Percentiles rank a stretch among this genome's conserved stretches.
These are phyloP conservation scores for Trichoderma hamatum DNA, from an alignment of 2,329 filamentous ascomycete genomes.

Conservation along the genomic window DNA sequence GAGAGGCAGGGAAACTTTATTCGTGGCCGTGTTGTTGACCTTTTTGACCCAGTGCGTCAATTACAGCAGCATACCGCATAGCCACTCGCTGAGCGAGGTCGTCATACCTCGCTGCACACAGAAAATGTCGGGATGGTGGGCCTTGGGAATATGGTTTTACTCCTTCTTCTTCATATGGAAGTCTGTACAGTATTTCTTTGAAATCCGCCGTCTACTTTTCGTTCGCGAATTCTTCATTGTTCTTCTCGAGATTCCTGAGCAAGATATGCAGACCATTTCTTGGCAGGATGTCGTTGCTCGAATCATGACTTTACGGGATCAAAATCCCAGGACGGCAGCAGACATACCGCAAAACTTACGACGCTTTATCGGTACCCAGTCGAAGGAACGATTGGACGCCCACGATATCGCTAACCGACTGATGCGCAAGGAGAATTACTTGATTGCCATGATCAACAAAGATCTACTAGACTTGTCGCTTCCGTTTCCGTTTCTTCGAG, in stretches of 20 bases:
- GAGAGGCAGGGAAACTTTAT: slow-evolving; percentile 68
- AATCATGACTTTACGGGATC: slow-evolving; percentile 80
- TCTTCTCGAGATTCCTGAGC: slow-evolving; percentile 76
- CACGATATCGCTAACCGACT: slow-evolving; percentile 96
- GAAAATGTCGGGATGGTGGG: slow-evolving; percentile 75
- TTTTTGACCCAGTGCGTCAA: slow-evolving; percentile 86
- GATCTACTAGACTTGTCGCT: slow-evolving; percentile 87
- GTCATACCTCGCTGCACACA: slow-evolving; percentile 74
- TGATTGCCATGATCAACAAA: slow-evolving; percentile 97
- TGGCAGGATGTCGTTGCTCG: slow-evolving; percentile 90
- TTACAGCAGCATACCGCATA: slow-evolving; percentile 73
- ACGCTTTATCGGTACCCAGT: slow-evolving; percentile 75
- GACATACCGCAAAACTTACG: slow-evolving; percentile 57
- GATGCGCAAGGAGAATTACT: slow-evolving; percentile 96
- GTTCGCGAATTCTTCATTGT: slow-evolving; percentile 86
- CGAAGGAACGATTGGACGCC: slow-evolving; percentile 91
- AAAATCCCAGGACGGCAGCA: slow-evolving; percentile 77
- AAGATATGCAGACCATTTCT: slow-evolving; percentile 90
- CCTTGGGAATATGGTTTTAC: slow-evolving; percentile 79
- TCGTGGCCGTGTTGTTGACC: slow-evolving; percentile 79
- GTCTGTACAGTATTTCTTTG: slow-evolving; percentile 71
- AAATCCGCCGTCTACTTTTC: slow-evolving; percentile 71
- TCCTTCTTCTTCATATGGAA: slow-evolving; percentile 85
- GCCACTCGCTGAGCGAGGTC: slow-evolving; percentile 57
- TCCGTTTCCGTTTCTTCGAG: slow-evolving; percentile 79